A percentile compares a stretch with the other conserved stretches of the same genome.
Conservation (phyloP, 495 filamentous ascomycete species). For the Daldinia loculata region DNA sequence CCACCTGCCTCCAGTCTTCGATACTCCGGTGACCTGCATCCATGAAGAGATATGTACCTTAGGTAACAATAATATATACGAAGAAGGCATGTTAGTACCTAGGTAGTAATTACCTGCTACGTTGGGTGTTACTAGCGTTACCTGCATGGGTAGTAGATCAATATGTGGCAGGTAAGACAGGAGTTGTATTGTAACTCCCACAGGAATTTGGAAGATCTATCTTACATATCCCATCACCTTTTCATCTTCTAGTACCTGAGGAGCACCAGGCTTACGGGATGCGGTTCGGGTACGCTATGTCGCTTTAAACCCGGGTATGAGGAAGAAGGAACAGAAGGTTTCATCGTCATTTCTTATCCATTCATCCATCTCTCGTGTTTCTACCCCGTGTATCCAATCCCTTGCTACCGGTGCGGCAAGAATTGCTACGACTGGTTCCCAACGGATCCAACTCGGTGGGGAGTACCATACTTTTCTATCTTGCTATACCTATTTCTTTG, state of each 20-base stretch:
- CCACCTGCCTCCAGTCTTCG: background rate
- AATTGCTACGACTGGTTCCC: slow-evolving; percentile 43
- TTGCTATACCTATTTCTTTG: slow-evolving; percentile 35
- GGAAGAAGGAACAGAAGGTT: slow-evolving; percentile 12
- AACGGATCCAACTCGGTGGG: slow-evolving; percentile 18
- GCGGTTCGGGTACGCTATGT: background rate
- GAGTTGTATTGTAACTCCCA: slow-evolving; percentile 3
- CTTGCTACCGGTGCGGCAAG: slow-evolving; percentile 29
- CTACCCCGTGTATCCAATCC: slow-evolving; percentile 36
- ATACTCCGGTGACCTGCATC: background rate
- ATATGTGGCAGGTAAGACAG: background rate
- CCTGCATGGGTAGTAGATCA: background rate
- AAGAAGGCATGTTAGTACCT: background rate
- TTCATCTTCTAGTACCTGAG: slow-evolving; percentile 5
- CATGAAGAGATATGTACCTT: background rate
- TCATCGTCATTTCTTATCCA: slow-evolving; percentile 29
- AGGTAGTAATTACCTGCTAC: background rate
- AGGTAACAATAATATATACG: background rate
- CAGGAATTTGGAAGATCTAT: slow-evolving; percentile 8
- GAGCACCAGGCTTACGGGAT: background rate
- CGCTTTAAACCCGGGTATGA: slow-evolving; percentile 8
- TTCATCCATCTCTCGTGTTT: slow-evolving; percentile 39
- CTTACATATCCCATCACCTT: slow-evolving; percentile 2
- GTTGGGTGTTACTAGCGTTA: slow-evolving; percentile 2
- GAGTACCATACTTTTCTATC: slow-evolving; percentile 21